Conservation (phyloP, 148 eudicot genomes). For the Heliosperma pusillum region DNA sequence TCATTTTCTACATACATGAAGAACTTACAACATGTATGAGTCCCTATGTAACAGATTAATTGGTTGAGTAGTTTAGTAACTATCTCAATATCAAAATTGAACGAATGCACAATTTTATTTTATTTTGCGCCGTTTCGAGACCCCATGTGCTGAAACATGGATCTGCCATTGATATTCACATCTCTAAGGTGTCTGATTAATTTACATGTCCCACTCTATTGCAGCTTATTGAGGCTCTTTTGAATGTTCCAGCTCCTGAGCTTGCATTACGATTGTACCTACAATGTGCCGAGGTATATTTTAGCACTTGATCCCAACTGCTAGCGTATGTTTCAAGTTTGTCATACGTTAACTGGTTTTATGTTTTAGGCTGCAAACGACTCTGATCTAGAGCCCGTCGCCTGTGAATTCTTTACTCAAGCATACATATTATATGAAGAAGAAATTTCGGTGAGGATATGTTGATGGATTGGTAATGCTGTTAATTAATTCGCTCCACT, state of each 20-base stretch:
- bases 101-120: neutral
- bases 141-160: neutral
- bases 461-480: neutral
- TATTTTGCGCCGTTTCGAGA: neutral
- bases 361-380: conserved; percentile 81
- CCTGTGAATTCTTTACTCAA: conserved; percentile 97
- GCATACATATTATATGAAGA: conserved; percentile 96
- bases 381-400: conserved; percentile 92
- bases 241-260: conserved; percentile 81
- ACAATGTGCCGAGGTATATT: conserved; percentile 89
- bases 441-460: conserved; percentile 75
- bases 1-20: neutral
- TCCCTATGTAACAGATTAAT: neutral
- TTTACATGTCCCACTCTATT: conserved; percentile 21
- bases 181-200: conserved; percentile 5
- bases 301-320: neutral
- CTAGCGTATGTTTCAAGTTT: conserved; percentile 3
- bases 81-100: neutral
- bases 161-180: neutral
- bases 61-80: too few species aligned
- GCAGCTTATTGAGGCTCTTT: conserved; percentile 84
- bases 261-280: conserved; percentile 80
- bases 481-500: neutral
- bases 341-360: conserved; percentile 7
- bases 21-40: neutral